Conservation (phyloP, 305 asterid genomes). For the Fraxinus sp. region DNA sequence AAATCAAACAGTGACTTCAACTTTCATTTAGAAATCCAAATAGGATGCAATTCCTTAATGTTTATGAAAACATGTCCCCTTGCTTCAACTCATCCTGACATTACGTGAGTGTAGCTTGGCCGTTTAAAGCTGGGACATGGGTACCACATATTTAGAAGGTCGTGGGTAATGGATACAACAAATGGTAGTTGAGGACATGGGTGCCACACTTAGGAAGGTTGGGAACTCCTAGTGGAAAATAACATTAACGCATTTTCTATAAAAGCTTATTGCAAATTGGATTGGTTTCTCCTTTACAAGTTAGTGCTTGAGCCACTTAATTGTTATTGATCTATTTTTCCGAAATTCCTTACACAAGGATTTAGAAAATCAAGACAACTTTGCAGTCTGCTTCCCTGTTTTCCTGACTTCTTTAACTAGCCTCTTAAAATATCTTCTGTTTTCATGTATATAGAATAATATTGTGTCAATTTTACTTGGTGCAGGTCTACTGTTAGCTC, state of each 20-base stretch:
- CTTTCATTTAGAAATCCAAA: neutral
- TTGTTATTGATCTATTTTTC: neutral
- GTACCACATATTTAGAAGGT: neutral
- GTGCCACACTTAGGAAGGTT: neutral
- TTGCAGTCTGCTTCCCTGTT: neutral
- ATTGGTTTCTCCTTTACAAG: neutral
- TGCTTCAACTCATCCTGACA: neutral
- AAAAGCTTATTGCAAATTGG: neutral
- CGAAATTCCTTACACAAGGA: neutral
- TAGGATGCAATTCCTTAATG: neutral
- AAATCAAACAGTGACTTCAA: neutral
- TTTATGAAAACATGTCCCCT: neutral
- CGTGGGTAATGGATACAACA: neutral
- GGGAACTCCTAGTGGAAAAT: constrained; percentile 1
- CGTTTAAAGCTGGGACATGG: neutral
- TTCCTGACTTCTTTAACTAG: neutral
- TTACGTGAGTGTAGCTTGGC: neutral
- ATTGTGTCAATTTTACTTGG: neutral
- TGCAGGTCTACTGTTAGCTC: constrained; percentile 52
- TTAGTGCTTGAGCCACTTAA: neutral
- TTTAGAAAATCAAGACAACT: neutral
- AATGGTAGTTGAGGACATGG: neutral
- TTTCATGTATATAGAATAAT: neutral
- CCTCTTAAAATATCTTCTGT: neutral
- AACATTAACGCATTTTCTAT: neutral